Percentiles rank a stretch among this genome's conserved stretches.
Conservation (phyloP, 2,329 filamentous ascomycete genomes). For the Colletotrichum sp. region DNA sequence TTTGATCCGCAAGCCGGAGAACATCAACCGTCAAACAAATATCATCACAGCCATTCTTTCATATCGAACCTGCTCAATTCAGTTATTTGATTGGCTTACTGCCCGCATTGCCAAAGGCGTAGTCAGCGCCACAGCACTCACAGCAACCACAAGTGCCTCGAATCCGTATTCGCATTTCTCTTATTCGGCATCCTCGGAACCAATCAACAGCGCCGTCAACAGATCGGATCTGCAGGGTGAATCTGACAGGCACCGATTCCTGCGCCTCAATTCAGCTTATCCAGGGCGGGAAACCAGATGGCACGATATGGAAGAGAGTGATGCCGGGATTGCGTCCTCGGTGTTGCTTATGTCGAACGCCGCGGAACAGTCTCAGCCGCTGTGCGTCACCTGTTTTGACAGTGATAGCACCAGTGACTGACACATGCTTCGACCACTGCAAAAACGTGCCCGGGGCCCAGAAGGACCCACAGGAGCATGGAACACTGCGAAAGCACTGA, state of each 20-base stretch:
- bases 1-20: too few species aligned
- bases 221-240: neutral
- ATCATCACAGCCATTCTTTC: fast-evolving
- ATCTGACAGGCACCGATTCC: neutral
- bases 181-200: neutral
- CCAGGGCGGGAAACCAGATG: neutral
- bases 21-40: too few species aligned
- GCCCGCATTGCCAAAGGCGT: fast-evolving
- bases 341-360: neutral
- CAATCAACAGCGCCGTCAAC: neutral
- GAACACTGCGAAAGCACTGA: neutral
- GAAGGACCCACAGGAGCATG: neutral
- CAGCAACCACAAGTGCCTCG: neutral
- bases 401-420: neutral
- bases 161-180: neutral
- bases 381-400: neutral
- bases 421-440: neutral
- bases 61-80: neutral
- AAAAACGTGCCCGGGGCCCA: too few species aligned
- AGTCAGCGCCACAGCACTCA: neutral
- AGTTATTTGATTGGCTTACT: fast-evolving
- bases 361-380: neutral
- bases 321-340: neutral
- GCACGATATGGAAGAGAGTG: neutral
- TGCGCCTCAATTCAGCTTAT: neutral